These are phyloP conservation scores for Fusarium setosum DNA, from an alignment of 2,329 filamentous ascomycete species.

Conservation along the genomic window DNA sequence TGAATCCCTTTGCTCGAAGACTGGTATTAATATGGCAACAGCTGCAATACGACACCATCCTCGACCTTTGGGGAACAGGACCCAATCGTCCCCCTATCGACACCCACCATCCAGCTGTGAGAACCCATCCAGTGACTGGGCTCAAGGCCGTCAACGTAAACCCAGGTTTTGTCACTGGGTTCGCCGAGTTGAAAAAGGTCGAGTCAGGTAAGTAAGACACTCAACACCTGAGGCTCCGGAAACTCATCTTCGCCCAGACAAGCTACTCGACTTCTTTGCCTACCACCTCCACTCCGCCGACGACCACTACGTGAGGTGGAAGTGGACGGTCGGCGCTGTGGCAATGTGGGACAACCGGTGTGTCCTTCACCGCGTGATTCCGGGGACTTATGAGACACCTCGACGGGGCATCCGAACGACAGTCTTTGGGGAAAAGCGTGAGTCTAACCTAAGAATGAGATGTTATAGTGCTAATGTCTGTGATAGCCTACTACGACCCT, in stretches of 20 bases:
- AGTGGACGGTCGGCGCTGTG: conserved; percentile 60
- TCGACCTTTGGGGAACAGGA: conserved; percentile 15
- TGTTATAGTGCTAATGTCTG: neutral
- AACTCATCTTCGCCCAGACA: neutral
- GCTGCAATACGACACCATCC: conserved; percentile 21
- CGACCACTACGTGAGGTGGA: conserved; percentile 62
- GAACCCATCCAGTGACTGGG: conserved; percentile 60
- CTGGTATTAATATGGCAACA: neutral
- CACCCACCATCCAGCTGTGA: conserved; percentile 59
- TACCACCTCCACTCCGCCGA: conserved; percentile 61
- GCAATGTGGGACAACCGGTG: conserved; percentile 62
- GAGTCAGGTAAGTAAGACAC: conserved; percentile 56
- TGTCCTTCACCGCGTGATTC: conserved; percentile 26
- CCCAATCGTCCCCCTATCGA: conserved; percentile 56
- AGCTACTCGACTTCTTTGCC: conserved; percentile 57
- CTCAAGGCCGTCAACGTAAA: conserved; percentile 60
- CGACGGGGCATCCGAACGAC: conserved; percentile 23
- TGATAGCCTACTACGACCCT: conserved; percentile 10
- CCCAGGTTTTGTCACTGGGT: conserved; percentile 57
- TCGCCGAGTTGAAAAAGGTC: conserved; percentile 60
- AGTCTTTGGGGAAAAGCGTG: conserved; percentile 25
- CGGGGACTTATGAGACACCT: conserved; percentile 21
- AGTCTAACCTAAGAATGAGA: neutral
- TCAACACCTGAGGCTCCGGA: neutral
- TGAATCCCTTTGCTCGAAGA: neutral